Percentiles rank a stretch among this genome's conserved stretches.
phyloP scores from a whole-genome alignment of 2,329 filamentous ascomycete species.

The Scedosporium aurantiacum region DNA sequence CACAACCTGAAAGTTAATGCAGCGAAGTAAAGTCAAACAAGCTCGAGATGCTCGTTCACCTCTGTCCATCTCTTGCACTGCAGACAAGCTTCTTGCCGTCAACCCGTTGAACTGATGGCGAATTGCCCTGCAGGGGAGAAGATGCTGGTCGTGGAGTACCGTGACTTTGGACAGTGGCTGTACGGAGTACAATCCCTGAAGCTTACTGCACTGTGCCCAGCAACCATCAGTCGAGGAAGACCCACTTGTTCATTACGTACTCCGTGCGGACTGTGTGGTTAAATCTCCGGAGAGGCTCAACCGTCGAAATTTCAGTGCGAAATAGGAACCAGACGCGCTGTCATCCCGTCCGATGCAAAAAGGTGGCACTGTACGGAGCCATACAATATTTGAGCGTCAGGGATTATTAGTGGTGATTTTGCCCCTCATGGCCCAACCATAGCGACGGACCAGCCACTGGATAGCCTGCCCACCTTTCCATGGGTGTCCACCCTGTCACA shows the following conservation, averaged over 20 bases:
- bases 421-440: not conserved
- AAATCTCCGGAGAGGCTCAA: not conserved
- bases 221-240: not conserved
- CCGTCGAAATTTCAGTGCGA: not conserved
- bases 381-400: not conserved
- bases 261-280: not conserved
- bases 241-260: not conserved
- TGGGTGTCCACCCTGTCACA: not conserved
- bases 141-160: not conserved
- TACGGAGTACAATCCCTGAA: not conserved
- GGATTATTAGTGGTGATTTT: not conserved
- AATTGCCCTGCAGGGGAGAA: not conserved
- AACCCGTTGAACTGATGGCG: not conserved
- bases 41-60: not conserved
- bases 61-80: not conserved
- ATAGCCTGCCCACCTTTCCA: not conserved
- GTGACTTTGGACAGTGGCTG: not conserved
- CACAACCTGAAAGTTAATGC: not conserved
- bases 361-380: not conserved
- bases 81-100: not conserved
- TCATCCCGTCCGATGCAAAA: not conserved
- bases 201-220: not conserved
- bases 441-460: conserved; percentile 1
- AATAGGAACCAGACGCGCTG: not conserved
- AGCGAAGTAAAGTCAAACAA: not conserved